phyloP scores from a whole-genome alignment of 208 protist species.

The Leishmania major region DNA sequence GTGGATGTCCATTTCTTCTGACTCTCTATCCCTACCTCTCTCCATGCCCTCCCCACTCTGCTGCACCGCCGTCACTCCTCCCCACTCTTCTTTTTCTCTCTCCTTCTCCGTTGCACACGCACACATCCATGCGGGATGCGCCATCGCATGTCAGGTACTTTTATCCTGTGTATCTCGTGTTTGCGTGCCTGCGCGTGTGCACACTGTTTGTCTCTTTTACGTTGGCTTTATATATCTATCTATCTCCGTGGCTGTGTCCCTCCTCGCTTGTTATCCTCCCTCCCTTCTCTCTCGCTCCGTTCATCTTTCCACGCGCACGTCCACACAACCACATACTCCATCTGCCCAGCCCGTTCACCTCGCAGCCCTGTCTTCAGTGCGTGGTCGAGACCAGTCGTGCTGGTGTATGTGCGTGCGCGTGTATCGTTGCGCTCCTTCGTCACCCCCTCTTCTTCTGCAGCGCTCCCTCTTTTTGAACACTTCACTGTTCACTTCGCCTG shows the following conservation, averaged over 20 bases:
- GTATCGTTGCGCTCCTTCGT: not conserved
- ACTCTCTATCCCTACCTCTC: not conserved
- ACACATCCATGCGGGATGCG: not conserved
- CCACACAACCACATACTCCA: not conserved
- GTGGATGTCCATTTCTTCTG: not conserved
- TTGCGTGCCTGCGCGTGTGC: not conserved
- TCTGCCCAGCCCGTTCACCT: not conserved
- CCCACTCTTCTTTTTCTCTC: not conserved
- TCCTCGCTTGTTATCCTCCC: not conserved
- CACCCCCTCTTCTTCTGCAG: not conserved
- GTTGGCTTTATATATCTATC: not conserved
- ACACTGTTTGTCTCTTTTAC: not conserved
- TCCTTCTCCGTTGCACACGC: not conserved
- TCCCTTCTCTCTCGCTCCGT: not conserved
- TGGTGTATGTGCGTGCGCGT: not conserved
- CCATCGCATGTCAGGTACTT: not conserved
- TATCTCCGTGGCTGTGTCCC: not conserved
- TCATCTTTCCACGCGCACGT: not conserved
- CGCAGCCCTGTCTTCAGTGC: not conserved
- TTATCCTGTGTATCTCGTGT: not conserved
- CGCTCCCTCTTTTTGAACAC: not conserved
- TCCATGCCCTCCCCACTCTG: not conserved
- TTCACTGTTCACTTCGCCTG: not conserved
- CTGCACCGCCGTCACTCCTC: not conserved
- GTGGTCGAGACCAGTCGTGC: not conserved